Conservation (phyloP, 768 basidiomycete species). For the Xanthoconium purpureum region DNA sequence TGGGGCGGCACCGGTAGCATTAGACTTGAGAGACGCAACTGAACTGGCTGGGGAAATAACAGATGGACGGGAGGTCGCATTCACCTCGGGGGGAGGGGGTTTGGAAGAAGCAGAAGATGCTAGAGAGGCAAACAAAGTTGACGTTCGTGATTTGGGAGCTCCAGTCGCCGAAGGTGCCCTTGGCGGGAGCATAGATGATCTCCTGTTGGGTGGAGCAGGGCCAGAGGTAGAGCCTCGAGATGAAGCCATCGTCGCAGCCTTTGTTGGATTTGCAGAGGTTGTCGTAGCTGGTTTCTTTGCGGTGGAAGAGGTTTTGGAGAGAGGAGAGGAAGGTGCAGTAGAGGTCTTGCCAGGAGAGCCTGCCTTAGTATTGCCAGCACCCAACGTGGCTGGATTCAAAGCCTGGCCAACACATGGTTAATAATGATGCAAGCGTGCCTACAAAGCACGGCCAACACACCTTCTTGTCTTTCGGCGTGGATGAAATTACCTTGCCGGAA, state of each 20-base stretch:
- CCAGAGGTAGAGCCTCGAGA: conserved; percentile 29
- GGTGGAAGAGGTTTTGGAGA: conserved; percentile 31
- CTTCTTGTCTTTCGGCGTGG: conserved; percentile 66
- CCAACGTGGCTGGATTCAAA: conserved; percentile 64
- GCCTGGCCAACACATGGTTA: conserved; percentile 44
- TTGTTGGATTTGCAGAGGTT: conserved; percentile 32
- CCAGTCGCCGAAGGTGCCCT: conserved; percentile 41
- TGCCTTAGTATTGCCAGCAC: conserved; percentile 50
- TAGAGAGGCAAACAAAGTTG: conserved; percentile 29
- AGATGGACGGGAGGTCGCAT: conserved; percentile 41
- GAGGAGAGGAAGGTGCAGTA: conserved; percentile 30
- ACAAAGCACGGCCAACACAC: conserved; percentile 37
- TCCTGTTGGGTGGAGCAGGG: conserved; percentile 33
- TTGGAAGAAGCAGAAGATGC: conserved; percentile 22
- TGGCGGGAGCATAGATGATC: conserved; percentile 32
- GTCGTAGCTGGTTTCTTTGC: conserved; percentile 29
- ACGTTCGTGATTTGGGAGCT: conserved; percentile 38
- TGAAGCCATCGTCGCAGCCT: conserved; percentile 33
- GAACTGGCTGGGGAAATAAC: conserved; percentile 58
- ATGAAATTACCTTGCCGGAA: conserved; percentile 45
- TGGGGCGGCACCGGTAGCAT: conserved; percentile 30
- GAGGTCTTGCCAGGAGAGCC: conserved; percentile 42
- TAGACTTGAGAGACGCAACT: conserved; percentile 45
- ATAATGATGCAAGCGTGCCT: conserved; percentile 22
- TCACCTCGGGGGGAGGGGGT: conserved; percentile 18